These are phyloP conservation scores for Barnettozyma vustinii DNA, from an alignment of 805 yeast species.

Conservation along the genomic window DNA sequence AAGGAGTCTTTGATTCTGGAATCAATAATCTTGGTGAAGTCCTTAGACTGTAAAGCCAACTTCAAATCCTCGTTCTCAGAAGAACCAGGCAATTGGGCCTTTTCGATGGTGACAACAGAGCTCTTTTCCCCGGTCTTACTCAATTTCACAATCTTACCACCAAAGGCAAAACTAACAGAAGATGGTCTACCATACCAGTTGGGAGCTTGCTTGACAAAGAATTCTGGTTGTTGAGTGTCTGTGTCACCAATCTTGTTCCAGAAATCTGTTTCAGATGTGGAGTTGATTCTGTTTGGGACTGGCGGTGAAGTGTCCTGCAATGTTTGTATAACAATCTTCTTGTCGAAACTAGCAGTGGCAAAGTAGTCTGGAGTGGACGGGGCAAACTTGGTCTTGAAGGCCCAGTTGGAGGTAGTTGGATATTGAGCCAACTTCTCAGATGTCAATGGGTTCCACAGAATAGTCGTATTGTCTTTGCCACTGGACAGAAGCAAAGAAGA, in stretches of 20 bases:
- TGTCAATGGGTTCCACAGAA: conserved; percentile 83
- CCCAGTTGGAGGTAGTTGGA: conserved; percentile 93
- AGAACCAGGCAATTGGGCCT: conserved; percentile 32
- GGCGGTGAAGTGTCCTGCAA: conserved; percentile 80
- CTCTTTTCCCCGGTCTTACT: conserved; percentile 34
- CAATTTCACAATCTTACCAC: conserved; percentile 75
- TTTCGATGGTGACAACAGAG: conserved; percentile 39
- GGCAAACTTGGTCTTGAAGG: conserved; percentile 82
- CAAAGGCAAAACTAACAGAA: conserved; percentile 84
- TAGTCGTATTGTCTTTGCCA: conserved; percentile 85
- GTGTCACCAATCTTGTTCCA: conserved; percentile 74
- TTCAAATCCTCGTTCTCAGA: conserved; percentile 38
- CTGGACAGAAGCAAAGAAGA: conserved; percentile 74
- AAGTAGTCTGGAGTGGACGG: conserved; percentile 84
- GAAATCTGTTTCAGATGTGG: conserved; percentile 65
- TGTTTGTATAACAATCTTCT: conserved; percentile 74
- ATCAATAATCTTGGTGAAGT: conserved; percentile 51
- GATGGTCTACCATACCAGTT: conserved; percentile 75
- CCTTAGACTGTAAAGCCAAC: conserved; percentile 51
- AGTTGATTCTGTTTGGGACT: conserved; percentile 35
- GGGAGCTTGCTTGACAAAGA: conserved; percentile 77
- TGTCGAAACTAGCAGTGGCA: conserved; percentile 85
- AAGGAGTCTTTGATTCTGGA: conserved; percentile 39
- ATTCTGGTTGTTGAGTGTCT: conserved; percentile 68
- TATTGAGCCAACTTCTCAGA: conserved; percentile 77